Conservation (phyloP, 1,139 yeast genomes). For the Lodderomyces metapsilosis region DNA sequence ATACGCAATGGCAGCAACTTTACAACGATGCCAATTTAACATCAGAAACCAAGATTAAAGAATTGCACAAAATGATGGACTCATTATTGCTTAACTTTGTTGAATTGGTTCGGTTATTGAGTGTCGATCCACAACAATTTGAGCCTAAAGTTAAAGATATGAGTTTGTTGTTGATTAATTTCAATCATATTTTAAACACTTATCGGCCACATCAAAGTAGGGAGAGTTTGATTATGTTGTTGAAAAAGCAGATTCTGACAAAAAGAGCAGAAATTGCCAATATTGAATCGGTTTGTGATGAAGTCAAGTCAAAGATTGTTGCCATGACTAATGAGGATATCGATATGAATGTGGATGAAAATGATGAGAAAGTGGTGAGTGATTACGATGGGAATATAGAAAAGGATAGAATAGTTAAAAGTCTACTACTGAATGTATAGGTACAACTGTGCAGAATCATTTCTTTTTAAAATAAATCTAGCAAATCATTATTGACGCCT, state of each 20-base stretch:
- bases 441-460: background rate
- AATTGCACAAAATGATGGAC: slow-evolving; percentile 66
- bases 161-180: slow-evolving; percentile 71
- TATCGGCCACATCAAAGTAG: slow-evolving; percentile 89
- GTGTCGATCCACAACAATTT: slow-evolving; percentile 65
- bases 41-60: slow-evolving; percentile 56
- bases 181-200: slow-evolving; percentile 79
- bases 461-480: slow-evolving; percentile 51
- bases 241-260: slow-evolving; percentile 60
- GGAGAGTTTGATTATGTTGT: slow-evolving; percentile 70
- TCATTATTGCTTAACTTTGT: slow-evolving; percentile 69
- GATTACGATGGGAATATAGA: slow-evolving; percentile 1
- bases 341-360: slow-evolving; percentile 2
- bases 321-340: slow-evolving; percentile 20
- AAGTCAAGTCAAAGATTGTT: slow-evolving; percentile 42
- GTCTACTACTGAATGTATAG: slow-evolving; percentile 16
- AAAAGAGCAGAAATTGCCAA: slow-evolving; percentile 53
- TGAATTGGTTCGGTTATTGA: slow-evolving; percentile 72
- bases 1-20: slow-evolving; percentile 67
- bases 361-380: slow-evolving; percentile 10
- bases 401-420: slow-evolving; percentile 12
- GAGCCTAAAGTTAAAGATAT: slow-evolving; percentile 68
- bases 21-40: slow-evolving; percentile 52
- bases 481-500: slow-evolving; percentile 44
- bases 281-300: slow-evolving; percentile 46